Evolutionary conservation across 768 basidiomycete species (phyloP).

Genomic region (Suillus tomentosus): DNA sequence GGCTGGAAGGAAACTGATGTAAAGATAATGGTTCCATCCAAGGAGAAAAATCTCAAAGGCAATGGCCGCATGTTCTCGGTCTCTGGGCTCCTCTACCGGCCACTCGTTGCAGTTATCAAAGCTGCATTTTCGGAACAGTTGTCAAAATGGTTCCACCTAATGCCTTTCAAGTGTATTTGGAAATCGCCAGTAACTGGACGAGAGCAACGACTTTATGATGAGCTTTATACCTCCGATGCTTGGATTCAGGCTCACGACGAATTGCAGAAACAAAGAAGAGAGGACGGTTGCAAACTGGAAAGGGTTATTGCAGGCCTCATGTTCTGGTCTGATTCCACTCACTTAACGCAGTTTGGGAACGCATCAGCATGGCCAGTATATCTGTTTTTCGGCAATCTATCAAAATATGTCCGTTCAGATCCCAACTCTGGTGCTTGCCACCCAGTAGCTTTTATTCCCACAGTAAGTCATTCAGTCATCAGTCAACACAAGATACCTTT

Average conservation of each 20-base stretch:
- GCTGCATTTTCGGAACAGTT: constrained; percentile 22
- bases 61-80: constrained; percentile 17
- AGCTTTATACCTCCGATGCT: constrained; percentile 37
- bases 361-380: constrained; percentile 40
- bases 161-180: constrained; percentile 32
- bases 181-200: constrained; percentile 8
- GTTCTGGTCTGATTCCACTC: constrained; percentile 7
- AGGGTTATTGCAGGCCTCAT: constrained; percentile 11
- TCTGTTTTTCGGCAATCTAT: constrained; percentile 26
- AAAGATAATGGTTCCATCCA: neutral
- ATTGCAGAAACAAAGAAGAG: constrained; percentile 28
- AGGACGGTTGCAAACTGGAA: constrained; percentile 22
- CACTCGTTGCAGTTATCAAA: constrained; percentile 23
- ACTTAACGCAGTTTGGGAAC: constrained; percentile 30
- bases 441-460: constrained; percentile 46
- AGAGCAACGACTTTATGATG: constrained; percentile 23
- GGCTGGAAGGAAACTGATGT: neutral
- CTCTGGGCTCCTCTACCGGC: constrained; percentile 29
- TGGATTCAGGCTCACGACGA: constrained; percentile 32
- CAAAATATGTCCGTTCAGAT: constrained; percentile 39
- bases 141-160: constrained; percentile 28
- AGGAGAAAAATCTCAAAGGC: neutral
- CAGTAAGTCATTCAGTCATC: constrained; percentile 23
- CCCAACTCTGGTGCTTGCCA: constrained; percentile 37
- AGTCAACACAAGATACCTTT: too few species aligned